Conservation (phyloP, 163 green algal genomes). For the Prototheca cutis region DNA sequence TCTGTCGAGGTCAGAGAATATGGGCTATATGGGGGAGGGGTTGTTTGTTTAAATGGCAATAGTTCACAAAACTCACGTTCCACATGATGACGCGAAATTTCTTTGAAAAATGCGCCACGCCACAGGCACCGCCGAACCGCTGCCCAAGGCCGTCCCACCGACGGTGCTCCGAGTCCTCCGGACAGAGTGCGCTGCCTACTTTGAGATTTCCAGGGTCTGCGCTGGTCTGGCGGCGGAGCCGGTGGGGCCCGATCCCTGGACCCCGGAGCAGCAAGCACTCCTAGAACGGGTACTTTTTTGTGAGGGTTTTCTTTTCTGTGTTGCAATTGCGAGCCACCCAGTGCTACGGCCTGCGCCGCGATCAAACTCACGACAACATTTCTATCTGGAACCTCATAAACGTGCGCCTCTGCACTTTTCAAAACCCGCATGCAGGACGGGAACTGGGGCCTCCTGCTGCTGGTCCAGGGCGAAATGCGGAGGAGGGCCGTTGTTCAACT, state of each 20-base stretch:
- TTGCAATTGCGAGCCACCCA: background rate
- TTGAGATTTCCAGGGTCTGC: background rate
- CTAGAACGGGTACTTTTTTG: background rate
- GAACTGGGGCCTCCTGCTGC: background rate
- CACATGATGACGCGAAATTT: too few relatives aligned
- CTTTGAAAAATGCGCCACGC: too few relatives aligned
- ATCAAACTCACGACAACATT: too few relatives aligned
- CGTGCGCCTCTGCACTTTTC: too few relatives aligned
- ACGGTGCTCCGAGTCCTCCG: background rate
- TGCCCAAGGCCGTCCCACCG: background rate
- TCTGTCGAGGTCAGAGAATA: background rate
- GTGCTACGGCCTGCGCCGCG: too few relatives aligned
- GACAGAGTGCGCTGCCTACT: background rate
- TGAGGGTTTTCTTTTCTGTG: background rate
- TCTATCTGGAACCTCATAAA: too few relatives aligned
- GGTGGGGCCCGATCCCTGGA: too few relatives aligned
- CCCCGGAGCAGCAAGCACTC: too few relatives aligned
- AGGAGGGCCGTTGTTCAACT: constrained; percentile 32
- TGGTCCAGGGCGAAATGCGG: background rate
- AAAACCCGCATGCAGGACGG: too few relatives aligned
- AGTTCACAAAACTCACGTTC: too few relatives aligned
- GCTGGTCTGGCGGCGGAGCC: too few relatives aligned
- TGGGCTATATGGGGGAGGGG: background rate
- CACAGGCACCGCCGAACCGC: background rate
- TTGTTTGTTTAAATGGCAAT: background rate